Percentiles rank a stretch among this genome's conserved stretches.
Conservation (phyloP, 1,284 basidiomycete species). For the Naganishia albida region DNA sequence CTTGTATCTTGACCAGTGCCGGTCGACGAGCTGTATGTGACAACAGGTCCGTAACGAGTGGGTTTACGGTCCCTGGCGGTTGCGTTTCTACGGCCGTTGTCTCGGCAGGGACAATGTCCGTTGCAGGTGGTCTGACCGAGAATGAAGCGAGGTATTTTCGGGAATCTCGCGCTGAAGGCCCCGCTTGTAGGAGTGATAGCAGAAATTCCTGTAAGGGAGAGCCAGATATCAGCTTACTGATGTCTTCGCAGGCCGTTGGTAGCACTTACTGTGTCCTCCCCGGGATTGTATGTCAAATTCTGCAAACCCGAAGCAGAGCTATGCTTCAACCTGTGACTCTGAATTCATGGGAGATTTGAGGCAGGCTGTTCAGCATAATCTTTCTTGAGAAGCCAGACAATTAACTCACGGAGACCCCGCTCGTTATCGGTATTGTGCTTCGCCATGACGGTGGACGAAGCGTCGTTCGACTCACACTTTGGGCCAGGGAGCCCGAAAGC, state of each 20-base stretch:
- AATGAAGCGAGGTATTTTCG: conserved; percentile 87
- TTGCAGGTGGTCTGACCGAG: conserved; percentile 53
- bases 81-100: conserved; percentile 41
- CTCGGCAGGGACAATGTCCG: conserved; percentile 32
- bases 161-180: conserved; percentile 88
- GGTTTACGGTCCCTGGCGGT: conserved; percentile 54
- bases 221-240: not conserved
- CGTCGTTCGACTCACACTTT: not conserved
- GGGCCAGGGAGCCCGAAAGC: conserved; percentile 11
- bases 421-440: not conserved
- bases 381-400: too few species aligned
- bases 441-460: not conserved
- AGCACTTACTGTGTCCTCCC: conserved; percentile 20
- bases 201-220: conserved; percentile 77
- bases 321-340: not conserved
- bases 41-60: conserved; percentile 76
- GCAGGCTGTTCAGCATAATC: too few species aligned
- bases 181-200: conserved; percentile 87
- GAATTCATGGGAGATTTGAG: too few species aligned
- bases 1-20: conserved; percentile 94
- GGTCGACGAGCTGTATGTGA: conserved; percentile 65
- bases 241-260: too few species aligned
- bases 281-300: conserved; percentile 21
- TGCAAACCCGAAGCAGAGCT: conserved; percentile 13
- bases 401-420: conserved; percentile 1